Percentiles rank a stretch among this genome's conserved stretches.
phyloP scores from a whole-genome alignment of 2,329 filamentous ascomycete genomes.

The Amphichorda felina region DNA sequence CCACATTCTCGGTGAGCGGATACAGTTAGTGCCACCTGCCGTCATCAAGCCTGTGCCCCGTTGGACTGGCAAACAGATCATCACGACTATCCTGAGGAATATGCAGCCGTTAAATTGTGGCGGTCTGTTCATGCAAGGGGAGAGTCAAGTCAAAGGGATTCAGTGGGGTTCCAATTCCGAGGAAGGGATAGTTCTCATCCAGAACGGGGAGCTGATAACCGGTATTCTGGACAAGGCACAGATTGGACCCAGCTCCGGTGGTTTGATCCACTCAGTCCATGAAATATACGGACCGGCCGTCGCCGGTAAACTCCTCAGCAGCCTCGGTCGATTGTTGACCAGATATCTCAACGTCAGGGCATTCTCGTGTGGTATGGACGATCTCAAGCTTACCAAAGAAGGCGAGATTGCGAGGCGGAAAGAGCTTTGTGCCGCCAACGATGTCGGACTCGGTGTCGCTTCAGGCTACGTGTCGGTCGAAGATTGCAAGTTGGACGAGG shows the following conservation, averaged over 20 bases:
- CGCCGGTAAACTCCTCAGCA: conserved; percentile 79
- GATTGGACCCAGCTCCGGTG: conserved; percentile 76
- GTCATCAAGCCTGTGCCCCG: conserved; percentile 68
- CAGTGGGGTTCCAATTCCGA: conserved; percentile 66
- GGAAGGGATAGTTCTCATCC: conserved; percentile 71
- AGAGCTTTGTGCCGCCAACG: conserved; percentile 54
- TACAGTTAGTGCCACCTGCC: conserved; percentile 70
- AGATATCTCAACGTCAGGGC: conserved; percentile 86
- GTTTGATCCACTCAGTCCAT: conserved; percentile 83
- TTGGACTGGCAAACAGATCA: conserved; percentile 95
- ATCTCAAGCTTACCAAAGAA: conserved; percentile 70
- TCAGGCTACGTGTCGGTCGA: conserved; percentile 80
- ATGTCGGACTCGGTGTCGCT: conserved; percentile 67
- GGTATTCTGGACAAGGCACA: conserved; percentile 96
- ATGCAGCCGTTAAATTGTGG: conserved; percentile 68
- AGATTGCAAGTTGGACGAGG: conserved; percentile 47
- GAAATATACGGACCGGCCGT: conserved; percentile 83
- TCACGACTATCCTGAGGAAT: conserved; percentile 87
- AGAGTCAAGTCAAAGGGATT: conserved; percentile 64
- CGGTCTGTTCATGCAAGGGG: conserved; percentile 68
- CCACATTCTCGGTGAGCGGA: conserved; percentile 71
- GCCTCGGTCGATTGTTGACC: conserved; percentile 79
- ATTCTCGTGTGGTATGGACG: conserved; percentile 95
- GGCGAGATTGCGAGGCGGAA: conserved; percentile 63
- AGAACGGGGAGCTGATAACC: conserved; percentile 75